These are phyloP conservation scores for Lotus japonicus DNA, from an alignment of 306 rosid genomes.

Conservation along the genomic window DNA sequence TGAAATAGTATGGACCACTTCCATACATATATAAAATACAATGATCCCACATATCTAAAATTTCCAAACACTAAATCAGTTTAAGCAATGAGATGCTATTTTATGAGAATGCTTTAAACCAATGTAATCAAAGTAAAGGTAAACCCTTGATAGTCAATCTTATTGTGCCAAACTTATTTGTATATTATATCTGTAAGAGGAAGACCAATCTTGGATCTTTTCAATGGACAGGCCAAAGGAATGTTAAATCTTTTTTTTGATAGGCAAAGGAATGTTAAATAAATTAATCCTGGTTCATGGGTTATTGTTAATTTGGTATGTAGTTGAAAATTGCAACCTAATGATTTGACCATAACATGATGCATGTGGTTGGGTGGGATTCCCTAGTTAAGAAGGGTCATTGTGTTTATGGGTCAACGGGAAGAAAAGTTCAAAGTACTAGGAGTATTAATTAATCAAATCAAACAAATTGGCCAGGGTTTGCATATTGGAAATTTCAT, in stretches of 20 bases:
- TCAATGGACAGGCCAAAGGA: neutral
- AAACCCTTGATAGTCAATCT: no score
- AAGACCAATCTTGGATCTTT: neutral
- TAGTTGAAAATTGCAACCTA: neutral
- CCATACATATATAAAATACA: no score
- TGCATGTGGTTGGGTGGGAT: neutral
- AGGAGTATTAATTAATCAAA: neutral
- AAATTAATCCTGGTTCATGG: neutral
- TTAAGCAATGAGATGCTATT: no score
- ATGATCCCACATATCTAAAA: no score
- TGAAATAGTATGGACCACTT: no score
- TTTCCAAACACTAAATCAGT: no score
- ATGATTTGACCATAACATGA: neutral
- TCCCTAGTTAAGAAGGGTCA: neutral
- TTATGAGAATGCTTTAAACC: no score
- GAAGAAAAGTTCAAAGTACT: neutral
- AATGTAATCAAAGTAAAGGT: no score
- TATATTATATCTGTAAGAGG: neutral
- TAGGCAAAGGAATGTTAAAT: neutral
- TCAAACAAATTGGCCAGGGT: no score
- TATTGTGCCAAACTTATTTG: no score
- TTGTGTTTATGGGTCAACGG: neutral
- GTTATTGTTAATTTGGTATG: neutral
- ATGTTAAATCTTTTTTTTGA: no score
- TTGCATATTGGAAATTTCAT: no score